phyloP scores from a whole-genome alignment of 1,284 basidiomycete species.

The Tylopilus sp. region DNA sequence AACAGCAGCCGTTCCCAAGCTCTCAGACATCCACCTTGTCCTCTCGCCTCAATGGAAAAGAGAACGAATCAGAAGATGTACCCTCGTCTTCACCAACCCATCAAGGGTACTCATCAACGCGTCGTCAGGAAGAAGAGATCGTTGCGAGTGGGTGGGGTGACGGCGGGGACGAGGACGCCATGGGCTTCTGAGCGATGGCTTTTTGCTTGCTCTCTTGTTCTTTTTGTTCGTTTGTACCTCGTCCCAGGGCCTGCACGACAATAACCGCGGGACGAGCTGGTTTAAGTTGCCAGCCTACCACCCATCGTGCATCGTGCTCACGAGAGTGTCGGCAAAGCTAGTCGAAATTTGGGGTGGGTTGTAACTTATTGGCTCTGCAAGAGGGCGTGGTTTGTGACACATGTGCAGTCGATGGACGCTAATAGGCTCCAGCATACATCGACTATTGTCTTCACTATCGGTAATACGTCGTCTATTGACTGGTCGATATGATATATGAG shows the following conservation, averaged over 20 bases:
- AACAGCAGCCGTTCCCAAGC: constrained; percentile 29
- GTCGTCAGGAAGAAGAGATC: constrained; percentile 52
- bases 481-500: not conserved
- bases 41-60: constrained; percentile 14
- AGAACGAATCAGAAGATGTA: constrained; percentile 11
- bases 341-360: no score
- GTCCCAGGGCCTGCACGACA: constrained; percentile 12
- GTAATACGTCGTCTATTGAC: not conserved
- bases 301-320: not conserved
- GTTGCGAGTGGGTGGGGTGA: constrained; percentile 61
- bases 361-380: no score
- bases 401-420: not conserved
- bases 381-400: no score
- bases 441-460: not conserved
- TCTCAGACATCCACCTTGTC: constrained; percentile 16
- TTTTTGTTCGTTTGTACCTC: constrained; percentile 16
- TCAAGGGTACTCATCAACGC: constrained; percentile 21
- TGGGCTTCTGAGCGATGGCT: constrained; percentile 40
- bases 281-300: constrained; percentile 7
- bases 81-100: constrained; percentile 9
- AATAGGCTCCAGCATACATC: no score
- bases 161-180: constrained; percentile 59
- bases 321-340: no score
- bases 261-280: constrained; percentile 13
- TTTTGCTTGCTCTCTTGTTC: constrained; percentile 3